These are phyloP conservation scores for Tetrahymena thermophila DNA, from an alignment of 73 alveolate species.

Conservation along the genomic window DNA sequence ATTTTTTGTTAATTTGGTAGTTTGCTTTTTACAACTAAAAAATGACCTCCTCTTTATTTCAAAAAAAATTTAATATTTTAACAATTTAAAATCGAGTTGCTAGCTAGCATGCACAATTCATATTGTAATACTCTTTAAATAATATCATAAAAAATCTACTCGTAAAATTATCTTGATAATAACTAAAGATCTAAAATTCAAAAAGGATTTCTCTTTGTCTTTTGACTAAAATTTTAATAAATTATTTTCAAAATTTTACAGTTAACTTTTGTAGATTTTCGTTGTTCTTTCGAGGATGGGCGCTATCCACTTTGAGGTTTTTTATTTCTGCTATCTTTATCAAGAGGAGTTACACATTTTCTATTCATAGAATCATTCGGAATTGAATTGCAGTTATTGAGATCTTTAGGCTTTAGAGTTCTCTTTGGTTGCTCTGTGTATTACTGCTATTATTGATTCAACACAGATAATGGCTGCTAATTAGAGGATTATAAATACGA, in stretches of 20 bases:
- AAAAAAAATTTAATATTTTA: too few species aligned
- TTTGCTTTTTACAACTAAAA: background rate
- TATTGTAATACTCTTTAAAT: too few species aligned
- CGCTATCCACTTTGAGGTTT: background rate
- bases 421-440: background rate
- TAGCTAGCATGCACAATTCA: too few species aligned
- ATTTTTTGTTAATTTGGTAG: background rate
- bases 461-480: background rate
- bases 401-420: background rate
- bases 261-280: background rate
- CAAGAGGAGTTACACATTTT: background rate
- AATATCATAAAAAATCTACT: background rate
- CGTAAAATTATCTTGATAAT: background rate
- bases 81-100: too few species aligned
- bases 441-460: background rate
- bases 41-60: background rate
- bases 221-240: too few species aligned
- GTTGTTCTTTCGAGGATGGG: background rate
- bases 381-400: background rate
- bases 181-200: background rate
- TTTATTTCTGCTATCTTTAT: background rate
- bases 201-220: background rate
- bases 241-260: background rate
- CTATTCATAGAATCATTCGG: background rate
- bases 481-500: background rate